Conservation (phyloP, 1,139 yeast species). For the Kodamaea suecica region DNA sequence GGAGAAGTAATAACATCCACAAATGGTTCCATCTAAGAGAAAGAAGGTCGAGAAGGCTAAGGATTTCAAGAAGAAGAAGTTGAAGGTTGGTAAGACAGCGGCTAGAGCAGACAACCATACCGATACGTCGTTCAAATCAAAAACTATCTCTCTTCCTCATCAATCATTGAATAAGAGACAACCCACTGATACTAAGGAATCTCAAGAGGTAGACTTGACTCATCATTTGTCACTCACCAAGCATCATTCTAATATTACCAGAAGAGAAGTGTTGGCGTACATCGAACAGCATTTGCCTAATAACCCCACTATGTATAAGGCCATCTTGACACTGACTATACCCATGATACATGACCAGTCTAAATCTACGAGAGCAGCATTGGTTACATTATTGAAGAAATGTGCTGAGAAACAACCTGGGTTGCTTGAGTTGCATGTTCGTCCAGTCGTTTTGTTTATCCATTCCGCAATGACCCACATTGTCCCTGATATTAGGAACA, state of each 20-base stretch:
- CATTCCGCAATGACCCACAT: constrained; percentile 95
- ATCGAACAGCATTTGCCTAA: constrained; percentile 48
- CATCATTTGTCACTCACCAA: constrained; percentile 65
- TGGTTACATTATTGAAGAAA: constrained; percentile 50
- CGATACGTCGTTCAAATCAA: constrained; percentile 82
- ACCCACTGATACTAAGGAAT: constrained; percentile 10
- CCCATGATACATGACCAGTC: constrained; percentile 65
- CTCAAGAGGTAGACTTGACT: constrained; percentile 43
- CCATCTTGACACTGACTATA: constrained; percentile 52
- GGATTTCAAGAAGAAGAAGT: constrained; percentile 76
- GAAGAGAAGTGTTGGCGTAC: constrained; percentile 66
- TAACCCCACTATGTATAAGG: constrained; percentile 54
- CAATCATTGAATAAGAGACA: constrained; percentile 40
- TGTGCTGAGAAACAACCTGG: constrained; percentile 52
- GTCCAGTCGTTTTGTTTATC: constrained; percentile 67
- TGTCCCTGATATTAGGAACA: constrained; percentile 65
- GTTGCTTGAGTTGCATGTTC: constrained; percentile 63
- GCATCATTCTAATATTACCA: constrained; percentile 72
- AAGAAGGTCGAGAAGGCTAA: constrained; percentile 68
- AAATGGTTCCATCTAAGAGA: constrained; percentile 45
- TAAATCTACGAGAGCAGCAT: constrained; percentile 59
- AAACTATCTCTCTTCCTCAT: constrained; percentile 60
- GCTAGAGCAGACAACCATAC: constrained; percentile 73
- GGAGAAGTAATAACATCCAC: constrained; percentile 4
- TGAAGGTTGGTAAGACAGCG: constrained; percentile 83